Evolutionary conservation across 768 basidiomycete species (phyloP).

Genomic region (Tubosaeta sp.): DNA sequence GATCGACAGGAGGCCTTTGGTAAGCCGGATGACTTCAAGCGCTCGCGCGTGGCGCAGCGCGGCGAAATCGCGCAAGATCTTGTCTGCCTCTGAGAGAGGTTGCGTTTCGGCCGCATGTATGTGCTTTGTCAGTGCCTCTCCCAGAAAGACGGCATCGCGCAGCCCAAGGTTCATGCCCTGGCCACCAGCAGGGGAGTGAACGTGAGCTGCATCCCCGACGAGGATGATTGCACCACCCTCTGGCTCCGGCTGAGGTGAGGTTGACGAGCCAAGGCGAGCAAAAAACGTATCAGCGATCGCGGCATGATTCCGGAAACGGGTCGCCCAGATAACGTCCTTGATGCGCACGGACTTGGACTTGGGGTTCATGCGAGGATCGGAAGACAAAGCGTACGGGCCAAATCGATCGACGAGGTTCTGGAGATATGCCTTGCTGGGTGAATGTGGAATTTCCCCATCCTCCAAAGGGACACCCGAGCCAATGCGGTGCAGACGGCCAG

Average conservation of each 20-base stretch:
- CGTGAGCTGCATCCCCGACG: conserved; percentile 47
- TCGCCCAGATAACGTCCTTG: conserved; percentile 40
- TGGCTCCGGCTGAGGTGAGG: not conserved
- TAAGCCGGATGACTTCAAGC: conserved; percentile 38
- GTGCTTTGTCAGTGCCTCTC: conserved; percentile 38
- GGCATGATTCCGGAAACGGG: conserved; percentile 45
- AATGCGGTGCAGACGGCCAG: conserved; percentile 35
- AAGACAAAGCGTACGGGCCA: conserved; percentile 36
- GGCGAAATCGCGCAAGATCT: conserved; percentile 35
- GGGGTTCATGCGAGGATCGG: conserved; percentile 36
- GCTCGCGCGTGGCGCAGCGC: conserved; percentile 36
- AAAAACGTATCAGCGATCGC: conserved; percentile 42
- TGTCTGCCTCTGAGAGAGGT: conserved; percentile 24
- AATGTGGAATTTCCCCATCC: conserved; percentile 35
- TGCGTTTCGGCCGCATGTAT: conserved; percentile 15
- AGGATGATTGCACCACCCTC: conserved; percentile 26
- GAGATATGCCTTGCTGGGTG: conserved; percentile 40
- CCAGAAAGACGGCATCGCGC: conserved; percentile 47
- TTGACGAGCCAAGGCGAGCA: conserved; percentile 23
- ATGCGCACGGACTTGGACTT: conserved; percentile 30
- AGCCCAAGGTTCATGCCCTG: conserved; percentile 60
- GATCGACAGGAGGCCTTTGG: conserved; percentile 32
- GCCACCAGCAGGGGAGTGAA: conserved; percentile 53
- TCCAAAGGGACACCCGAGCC: conserved; percentile 37
- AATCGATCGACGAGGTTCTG: conserved; percentile 41